Conservation (phyloP, 148 eudicot genomes). For the Persicaria maculosa region DNA sequence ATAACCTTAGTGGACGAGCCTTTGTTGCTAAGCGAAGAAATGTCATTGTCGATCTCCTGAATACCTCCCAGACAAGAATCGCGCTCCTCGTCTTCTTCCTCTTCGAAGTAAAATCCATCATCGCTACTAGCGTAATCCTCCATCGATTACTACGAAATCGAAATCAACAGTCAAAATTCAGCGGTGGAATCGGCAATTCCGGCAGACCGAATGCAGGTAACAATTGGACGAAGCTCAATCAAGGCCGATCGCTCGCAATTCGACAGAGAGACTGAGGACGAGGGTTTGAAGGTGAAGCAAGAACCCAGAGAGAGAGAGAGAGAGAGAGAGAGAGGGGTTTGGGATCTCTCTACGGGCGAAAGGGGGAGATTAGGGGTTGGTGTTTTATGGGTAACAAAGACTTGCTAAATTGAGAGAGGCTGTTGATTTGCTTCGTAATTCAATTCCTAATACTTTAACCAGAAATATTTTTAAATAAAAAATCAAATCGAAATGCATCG, state of each 20-base stretch:
- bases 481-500: too few relatives aligned
- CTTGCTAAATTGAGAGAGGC: constrained; percentile 3
- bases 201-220: neutral
- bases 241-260: neutral
- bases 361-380: neutral
- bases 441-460: too few relatives aligned
- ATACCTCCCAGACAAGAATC: constrained; percentile 20
- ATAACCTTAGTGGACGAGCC: constrained; percentile 32
- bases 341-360: neutral
- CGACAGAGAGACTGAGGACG: neutral
- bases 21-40: constrained; percentile 3
- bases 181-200: neutral
- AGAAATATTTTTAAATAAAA: too few relatives aligned
- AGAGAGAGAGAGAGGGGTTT: constrained; percentile 7
- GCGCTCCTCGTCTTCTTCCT: constrained; percentile 23
- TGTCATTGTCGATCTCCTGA: constrained; percentile 21
- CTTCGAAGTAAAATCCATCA: constrained; percentile 23
- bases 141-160: constrained; percentile 16
- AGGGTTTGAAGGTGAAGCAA: constrained; percentile 14
- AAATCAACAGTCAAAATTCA: neutral
- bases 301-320: constrained; percentile 22
- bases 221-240: neutral
- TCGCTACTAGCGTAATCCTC: constrained; percentile 33
- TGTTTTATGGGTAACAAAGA: neutral
- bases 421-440: neutral